Evolutionary conservation across 805 yeast genomes (phyloP).

Genomic region (Geotrichum ghanense): DNA sequence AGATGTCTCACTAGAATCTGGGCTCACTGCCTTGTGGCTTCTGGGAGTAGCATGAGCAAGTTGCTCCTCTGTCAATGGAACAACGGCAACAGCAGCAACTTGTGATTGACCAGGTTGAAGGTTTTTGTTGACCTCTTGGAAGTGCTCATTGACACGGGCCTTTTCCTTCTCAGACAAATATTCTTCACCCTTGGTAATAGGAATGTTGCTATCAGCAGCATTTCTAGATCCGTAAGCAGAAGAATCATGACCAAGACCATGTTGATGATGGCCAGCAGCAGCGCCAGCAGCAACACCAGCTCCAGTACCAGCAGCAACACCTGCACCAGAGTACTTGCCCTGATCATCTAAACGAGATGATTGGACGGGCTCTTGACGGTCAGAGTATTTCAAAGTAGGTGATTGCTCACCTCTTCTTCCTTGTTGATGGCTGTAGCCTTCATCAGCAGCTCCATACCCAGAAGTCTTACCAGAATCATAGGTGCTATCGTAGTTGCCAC

Average conservation of each 20-base stretch:
- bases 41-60: neutral
- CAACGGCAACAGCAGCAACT: neutral
- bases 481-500: too few relatives aligned
- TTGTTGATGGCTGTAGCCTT: neutral
- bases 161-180: constrained; percentile 1
- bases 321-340: neutral
- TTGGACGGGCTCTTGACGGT: neutral
- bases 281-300: neutral
- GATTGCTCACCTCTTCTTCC: neutral
- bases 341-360: neutral
- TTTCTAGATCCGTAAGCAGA: neutral
- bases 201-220: neutral
- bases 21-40: neutral
- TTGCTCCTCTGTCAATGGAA: constrained; percentile 1
- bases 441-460: neutral
- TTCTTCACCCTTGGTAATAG: neutral
- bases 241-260: neutral
- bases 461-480: too few relatives aligned
- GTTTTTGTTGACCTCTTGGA: neutral
- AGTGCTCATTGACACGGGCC: neutral
- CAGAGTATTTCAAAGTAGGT: neutral
- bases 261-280: neutral
- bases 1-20: neutral
- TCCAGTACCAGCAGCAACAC: neutral
- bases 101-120: neutral